Base-by-base conservation (phyloP, 2,329 filamentous ascomycete genomes). In the Nemania sp. region DNA sequence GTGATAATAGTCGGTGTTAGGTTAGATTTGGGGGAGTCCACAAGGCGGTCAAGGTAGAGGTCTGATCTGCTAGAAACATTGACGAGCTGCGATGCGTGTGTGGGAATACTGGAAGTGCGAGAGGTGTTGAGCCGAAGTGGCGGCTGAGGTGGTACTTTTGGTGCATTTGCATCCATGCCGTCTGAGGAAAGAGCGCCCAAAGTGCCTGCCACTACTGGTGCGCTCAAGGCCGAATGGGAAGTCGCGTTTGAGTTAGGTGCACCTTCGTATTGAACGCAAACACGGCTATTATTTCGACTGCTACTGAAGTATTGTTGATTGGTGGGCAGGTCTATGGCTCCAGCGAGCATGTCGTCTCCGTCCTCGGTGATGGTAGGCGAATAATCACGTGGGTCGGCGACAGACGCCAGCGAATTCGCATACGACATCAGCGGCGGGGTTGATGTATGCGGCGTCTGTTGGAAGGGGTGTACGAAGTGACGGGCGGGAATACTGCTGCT, bases 381-480 rank as follows among this genome's bases (percentile, higher is more conserved):
- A 64, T 77, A 80, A 49, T 84, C 81, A 61, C 80, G 77, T 42
- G 64, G 68, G 30, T 64, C 63, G 54, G 70, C 77, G 47, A 82
- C 72, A 2, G 79, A 81, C 14, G 77, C 74, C 37, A 80, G 69
- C 6, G 81, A 82, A 66, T 80, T 81, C 59, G 80, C 77, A 66
- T 83, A 84, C 20, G 80, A 79, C 56, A 84, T 77, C 53, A 84
- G 64, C 7, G 82, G 81, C 45, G 83, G 81, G 54, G 82, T 84
- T 40, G 81, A 80, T 1, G 81, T 81, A 34, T 81, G 77, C 26
- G 84, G 84, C 7, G 76, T 84, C 70, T 86, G 84, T 66, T 86
- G 82, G 61, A 85, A 86, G 22, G 84, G 83, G 64, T 86, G 84
- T 17, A 86, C 76, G 64, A 86, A 86, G 26, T 79, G 75, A 53